Conservation (phyloP, 441 rosid genomes). For the Erodium moschatum region DNA sequence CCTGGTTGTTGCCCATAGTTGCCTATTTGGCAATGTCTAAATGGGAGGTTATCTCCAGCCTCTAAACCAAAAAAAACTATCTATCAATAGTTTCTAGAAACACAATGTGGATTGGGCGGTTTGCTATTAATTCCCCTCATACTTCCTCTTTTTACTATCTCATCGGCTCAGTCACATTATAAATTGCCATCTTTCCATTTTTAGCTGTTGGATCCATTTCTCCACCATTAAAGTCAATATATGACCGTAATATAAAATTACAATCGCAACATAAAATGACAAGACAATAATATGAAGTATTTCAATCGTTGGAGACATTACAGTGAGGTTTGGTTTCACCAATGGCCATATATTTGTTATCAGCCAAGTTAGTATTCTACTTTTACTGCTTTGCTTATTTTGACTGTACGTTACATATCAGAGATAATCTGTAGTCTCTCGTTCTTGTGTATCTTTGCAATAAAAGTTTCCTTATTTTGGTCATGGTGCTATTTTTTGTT, state of each 20-base stretch:
- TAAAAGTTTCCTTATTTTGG: background rate
- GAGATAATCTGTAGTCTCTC: background rate
- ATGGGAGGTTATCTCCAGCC: background rate
- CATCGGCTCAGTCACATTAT: background rate
- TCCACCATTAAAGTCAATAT: background rate
- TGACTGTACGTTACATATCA: background rate
- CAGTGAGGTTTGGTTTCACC: background rate
- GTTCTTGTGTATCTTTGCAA: background rate
- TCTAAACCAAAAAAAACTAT: background rate
- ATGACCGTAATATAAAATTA: background rate
- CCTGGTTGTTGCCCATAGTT: background rate
- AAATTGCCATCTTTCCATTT: background rate
- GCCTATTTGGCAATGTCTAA: background rate
- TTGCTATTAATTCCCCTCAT: background rate
- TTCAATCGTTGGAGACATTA: background rate
- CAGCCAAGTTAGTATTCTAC: background rate
- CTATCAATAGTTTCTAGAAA: background rate
- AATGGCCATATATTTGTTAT: background rate
- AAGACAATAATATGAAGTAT: background rate
- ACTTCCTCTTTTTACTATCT: background rate
- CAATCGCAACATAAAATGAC: background rate
- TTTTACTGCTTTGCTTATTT: background rate
- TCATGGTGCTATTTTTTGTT: background rate
- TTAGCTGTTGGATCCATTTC: background rate
- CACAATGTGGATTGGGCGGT: background rate